Evolutionary conservation across 257 asterid genomes (phyloP), one percentile per base, ranked within the genome.

Genomic region (Gynochthodes officinalis): DNA sequence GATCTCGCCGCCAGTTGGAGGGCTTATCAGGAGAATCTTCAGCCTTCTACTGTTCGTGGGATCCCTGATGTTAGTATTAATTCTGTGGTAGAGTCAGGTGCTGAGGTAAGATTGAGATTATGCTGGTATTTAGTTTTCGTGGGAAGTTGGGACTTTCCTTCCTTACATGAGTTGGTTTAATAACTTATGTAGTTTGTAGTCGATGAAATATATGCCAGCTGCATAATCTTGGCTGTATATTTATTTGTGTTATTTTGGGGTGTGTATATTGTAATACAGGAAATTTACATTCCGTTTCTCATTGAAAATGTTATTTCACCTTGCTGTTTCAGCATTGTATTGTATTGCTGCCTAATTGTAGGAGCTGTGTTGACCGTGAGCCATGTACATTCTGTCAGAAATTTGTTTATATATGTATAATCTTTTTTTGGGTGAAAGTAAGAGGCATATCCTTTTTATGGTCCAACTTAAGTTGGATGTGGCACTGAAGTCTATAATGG

Each of bases 1-100:
- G 98, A 94, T 83, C 97, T 94, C 67, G 98, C 99, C 4, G 98
- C 98, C 1, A 94, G 99, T 83, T 94, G 99, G 99, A 90, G 99
- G 73, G 95, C 97, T 5, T 94, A 88, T 83, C 93, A 85, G 84
- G 98, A 94, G 79, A 91, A 94, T 81, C 87, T 93, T 77, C 92
- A 81, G 86, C 98, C 88, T 64, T 94, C 99, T 7, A 74, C 92
- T 55, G 99, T 94, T 84, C 95, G 99, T 69, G 97, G 97, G 27
- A 86, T 94, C 53, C 99, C 99, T 2, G 99, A 94, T 77, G 89
- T 94, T 76, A 89, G 89, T 77, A 89, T 94, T 44, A 86, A 86
- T 72, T 83, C 98, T 15, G 82, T 79, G 25, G 73, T 87, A 44
- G 85, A 79, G 52, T 68, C 79, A n/a, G 82, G 82, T 54, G 66